phyloP scores from a whole-genome alignment of 148 eudicot genomes.

The Rhododendron simsii region DNA sequence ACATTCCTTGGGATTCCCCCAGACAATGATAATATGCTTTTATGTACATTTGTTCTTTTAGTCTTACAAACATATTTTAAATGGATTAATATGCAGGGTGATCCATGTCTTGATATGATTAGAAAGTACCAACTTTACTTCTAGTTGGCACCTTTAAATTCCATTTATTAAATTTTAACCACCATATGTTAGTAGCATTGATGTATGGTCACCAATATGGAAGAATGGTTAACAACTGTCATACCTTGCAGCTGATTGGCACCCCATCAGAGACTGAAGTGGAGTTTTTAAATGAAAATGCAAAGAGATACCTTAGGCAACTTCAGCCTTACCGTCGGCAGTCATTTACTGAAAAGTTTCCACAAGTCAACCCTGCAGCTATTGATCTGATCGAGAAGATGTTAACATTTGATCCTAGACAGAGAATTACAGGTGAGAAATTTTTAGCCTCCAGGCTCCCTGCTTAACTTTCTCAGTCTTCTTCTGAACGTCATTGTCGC shows the following conservation, averaged over 20 bases:
- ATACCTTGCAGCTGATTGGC: conserved; percentile 56
- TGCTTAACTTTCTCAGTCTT: background rate
- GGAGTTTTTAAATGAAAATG: conserved; percentile 88
- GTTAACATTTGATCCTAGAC: conserved; percentile 93
- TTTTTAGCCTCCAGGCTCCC: background rate
- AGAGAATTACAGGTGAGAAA: conserved; percentile 73
- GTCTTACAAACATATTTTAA: background rate
- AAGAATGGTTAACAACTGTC: background rate
- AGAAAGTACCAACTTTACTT: background rate
- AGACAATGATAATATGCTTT: background rate
- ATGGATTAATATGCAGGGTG: background rate
- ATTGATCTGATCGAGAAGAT: conserved; percentile 93
- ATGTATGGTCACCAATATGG: background rate
- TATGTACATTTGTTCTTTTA: background rate
- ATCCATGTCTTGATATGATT: background rate
- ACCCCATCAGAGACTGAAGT: conserved; percentile 87
- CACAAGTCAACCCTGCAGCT: conserved; percentile 76
- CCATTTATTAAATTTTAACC: background rate
- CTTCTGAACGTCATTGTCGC: background rate
- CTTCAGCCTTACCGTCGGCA: conserved; percentile 68
- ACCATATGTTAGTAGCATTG: background rate
- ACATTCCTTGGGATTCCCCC: background rate
- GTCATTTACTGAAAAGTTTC: conserved; percentile 78
- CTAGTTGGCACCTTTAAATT: background rate
- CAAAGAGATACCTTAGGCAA: conserved; percentile 86